Conservation (phyloP, 1,139 yeast species). For the Yamadazyma buinensis region DNA sequence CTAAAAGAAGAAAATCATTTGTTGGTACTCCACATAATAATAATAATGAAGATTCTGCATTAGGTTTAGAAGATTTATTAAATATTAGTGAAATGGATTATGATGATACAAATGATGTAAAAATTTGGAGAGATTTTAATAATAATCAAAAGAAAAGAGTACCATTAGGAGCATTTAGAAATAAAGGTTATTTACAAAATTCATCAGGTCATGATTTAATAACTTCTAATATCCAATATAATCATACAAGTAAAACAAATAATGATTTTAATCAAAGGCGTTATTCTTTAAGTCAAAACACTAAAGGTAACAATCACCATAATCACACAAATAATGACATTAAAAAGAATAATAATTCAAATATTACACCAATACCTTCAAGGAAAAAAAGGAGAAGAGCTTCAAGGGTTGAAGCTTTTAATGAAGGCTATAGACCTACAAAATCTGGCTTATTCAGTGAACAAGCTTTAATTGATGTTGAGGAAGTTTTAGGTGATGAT, state of each 20-base stretch:
- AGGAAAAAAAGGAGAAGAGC: constrained; percentile 48
- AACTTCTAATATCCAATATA: constrained; percentile 17
- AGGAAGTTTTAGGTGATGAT: constrained; percentile 52
- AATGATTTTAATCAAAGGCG: constrained; percentile 20
- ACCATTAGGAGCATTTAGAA: constrained; percentile 86
- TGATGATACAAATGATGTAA: constrained; percentile 56
- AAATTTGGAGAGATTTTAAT: constrained; percentile 53
- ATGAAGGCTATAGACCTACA: constrained; percentile 69
- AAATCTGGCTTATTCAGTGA: constrained; percentile 74
- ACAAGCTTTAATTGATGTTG: constrained; percentile 66
- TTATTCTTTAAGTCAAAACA: constrained; percentile 15
- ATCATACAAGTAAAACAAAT: constrained; percentile 20
- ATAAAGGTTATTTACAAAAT: constrained; percentile 54
- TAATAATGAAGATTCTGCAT: constrained; percentile 52
- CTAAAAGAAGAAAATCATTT: constrained; percentile 18
- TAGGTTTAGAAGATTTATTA: constrained; percentile 80
- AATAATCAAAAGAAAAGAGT: constrained; percentile 55
- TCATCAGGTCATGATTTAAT: constrained; percentile 19
- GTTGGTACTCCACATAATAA: constrained; percentile 25
- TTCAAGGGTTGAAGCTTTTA: constrained; percentile 68
- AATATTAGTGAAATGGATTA: constrained; percentile 88
- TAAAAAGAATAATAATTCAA: constrained; percentile 10
- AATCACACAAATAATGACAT: constrained; percentile 11
- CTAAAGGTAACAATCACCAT: too few relatives aligned
- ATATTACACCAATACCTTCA: constrained; percentile 14